A percentile compares a stretch with the other conserved stretches of the same genome.
These are phyloP conservation scores for Diaporthe nobilis DNA, from an alignment of 2,329 filamentous ascomycete species.

Conservation along the genomic window DNA sequence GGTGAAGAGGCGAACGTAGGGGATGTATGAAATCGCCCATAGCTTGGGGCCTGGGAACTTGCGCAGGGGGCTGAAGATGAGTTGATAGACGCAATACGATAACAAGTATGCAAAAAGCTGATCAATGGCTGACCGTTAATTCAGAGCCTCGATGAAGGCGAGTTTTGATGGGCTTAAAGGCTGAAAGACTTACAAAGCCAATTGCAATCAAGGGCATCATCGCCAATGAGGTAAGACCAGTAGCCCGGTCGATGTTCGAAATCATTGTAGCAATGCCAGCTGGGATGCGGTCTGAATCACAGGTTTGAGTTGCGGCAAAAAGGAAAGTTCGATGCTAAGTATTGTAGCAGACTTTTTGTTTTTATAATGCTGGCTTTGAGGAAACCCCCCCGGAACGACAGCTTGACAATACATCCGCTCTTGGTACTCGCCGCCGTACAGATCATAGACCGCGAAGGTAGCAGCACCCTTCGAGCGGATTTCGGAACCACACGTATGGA, in stretches of 20 bases:
- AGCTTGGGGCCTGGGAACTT: constrained; percentile 35
- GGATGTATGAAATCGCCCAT: constrained; percentile 31
- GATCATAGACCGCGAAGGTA: not conserved
- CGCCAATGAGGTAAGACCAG: not conserved
- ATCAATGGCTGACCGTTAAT: not conserved
- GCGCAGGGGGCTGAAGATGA: constrained; percentile 35
- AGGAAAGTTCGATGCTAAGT: not conserved
- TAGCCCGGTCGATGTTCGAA: not conserved
- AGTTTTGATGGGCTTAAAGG: not conserved
- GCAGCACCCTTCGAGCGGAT: constrained; percentile 15
- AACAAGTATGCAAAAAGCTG: constrained; percentile 10
- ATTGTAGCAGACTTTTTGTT: not conserved
- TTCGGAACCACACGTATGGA: not conserved
- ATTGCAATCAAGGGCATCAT: not conserved
- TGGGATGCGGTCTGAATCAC: not conserved
- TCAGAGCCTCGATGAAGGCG: not conserved
- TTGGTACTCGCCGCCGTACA: not conserved
- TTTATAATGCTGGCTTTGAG: not conserved
- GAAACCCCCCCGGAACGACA: not conserved
- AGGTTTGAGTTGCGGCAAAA: not conserved
- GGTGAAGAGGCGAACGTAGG: constrained; percentile 18
- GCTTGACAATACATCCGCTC: not conserved
- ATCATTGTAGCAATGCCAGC: not conserved
- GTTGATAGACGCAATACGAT: constrained; percentile 32
- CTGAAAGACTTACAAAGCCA: not conserved